Base-by-base conservation (phyloP, 108 stramenopile species). In the Nitzschia sp. region DNA sequence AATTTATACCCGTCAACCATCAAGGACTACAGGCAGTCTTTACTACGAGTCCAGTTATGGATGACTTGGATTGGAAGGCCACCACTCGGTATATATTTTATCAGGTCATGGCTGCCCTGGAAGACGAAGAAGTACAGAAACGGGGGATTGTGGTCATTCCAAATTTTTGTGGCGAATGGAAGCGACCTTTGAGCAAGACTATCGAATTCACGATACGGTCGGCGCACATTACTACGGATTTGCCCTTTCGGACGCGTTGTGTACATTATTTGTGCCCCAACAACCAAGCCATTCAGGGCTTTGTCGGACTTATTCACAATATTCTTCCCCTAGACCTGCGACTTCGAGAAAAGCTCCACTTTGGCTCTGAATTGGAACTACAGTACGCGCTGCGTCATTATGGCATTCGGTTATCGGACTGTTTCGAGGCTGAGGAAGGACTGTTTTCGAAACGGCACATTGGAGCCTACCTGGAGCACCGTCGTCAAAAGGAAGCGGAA, bases 121-220 rank as follows among this genome's bases (percentile, higher is more conserved):
- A 64, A 19, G 47, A 64, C 31, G 63, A 64, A 38, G 46, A 64
- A 30, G 29, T 50, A 2, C 63, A 64, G 31, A 47, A 50, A 23
- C 29, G 29, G 26, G 63, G 63, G 2, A 28, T 50, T 8, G 47
- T 64, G 15, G 11, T 3, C 25, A 26, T 64, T 41, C 36, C n/a
- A 4, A 19, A 19, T 17, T 30, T 38, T 56, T 56, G n/a, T 5
- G 50, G n/a, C 4, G 50, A 52, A 6, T 5, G n/a, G 6, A 19
- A 62, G 22, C 45, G 58, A 21, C 15, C 58, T 3, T 36, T 60
- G 3, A 48, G 45, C 29, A 31, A 54, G 30, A 33, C 58, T 5
- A 28, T 50, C 38, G 45, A 54, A 45, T 31, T 21, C 17, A 53
- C 46, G 2, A 47, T 11, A 58, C 45, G 17, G 58, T 46, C 2